These are phyloP conservation scores for Salix purpurea DNA, from an alignment of 345 rosid species.

Conservation along the genomic window DNA sequence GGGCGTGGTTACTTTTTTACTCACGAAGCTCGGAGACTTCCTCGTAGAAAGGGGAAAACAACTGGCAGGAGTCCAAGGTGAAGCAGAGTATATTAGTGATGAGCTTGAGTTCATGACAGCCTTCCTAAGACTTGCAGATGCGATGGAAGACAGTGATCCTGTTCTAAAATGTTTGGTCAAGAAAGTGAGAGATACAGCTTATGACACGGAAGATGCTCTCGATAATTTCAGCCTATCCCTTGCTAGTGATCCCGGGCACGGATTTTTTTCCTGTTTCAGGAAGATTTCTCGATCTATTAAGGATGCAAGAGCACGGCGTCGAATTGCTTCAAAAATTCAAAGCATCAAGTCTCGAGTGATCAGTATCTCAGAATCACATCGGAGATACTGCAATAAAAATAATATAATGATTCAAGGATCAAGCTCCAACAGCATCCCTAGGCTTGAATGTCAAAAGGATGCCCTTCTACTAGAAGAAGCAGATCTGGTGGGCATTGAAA, in stretches of 20 bases:
- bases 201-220: constrained; percentile 27
- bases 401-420: constrained; percentile 5
- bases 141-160: constrained; percentile 15
- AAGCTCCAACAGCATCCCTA: background rate
- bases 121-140: constrained; percentile 23
- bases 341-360: constrained; percentile 11
- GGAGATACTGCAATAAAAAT: constrained; percentile 12
- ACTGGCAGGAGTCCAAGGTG: constrained; percentile 15
- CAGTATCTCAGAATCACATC: constrained; percentile 3
- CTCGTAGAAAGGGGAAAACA: constrained; percentile 13
- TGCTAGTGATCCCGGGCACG: background rate
- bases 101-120: constrained; percentile 30
- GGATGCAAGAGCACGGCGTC: constrained; percentile 17
- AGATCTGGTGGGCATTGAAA: constrained; percentile 21
- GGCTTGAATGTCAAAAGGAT: constrained; percentile 13
- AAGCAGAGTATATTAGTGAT: constrained; percentile 14
- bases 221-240: constrained; percentile 23
- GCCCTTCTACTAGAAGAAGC: constrained; percentile 27
- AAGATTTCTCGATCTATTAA: constrained; percentile 6
- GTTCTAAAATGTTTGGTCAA: constrained; percentile 13
- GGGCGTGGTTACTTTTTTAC: constrained; percentile 19
- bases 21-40: constrained; percentile 25
- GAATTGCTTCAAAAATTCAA: constrained; percentile 20
- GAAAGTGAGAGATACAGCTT: constrained; percentile 27
- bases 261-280: background rate